phyloP scores from a whole-genome alignment of 371 early-diverging fungal genomes.

The Nematocida minor region DNA sequence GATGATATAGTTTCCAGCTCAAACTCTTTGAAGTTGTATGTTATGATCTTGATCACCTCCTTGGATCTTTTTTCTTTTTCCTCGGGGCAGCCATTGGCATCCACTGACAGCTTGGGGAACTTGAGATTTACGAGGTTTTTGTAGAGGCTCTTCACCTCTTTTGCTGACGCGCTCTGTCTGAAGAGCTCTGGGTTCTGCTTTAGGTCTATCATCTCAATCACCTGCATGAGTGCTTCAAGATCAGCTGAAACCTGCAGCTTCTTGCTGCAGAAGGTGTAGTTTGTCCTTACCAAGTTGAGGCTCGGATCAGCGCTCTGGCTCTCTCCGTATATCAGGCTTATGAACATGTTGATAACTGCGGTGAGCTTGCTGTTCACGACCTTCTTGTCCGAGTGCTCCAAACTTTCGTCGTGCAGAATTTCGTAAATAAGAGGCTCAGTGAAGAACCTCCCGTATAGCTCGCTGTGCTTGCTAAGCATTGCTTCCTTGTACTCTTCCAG shows the following conservation, averaged over 20 bases:
- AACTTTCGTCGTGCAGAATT: background rate
- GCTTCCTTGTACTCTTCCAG: background rate
- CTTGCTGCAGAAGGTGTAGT: background rate
- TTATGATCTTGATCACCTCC: background rate
- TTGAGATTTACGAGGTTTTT: background rate
- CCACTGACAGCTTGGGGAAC: background rate
- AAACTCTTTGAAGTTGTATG: conserved; percentile 10
- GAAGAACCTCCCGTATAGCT: background rate
- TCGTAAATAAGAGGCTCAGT: background rate
- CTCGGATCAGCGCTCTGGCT: background rate
- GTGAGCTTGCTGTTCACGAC: background rate
- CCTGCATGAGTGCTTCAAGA: conserved; percentile 24
- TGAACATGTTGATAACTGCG: background rate
- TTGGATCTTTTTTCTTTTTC: background rate
- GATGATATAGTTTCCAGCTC: conserved; percentile 9
- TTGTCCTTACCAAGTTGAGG: background rate
- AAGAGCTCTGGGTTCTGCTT: conserved; percentile 31
- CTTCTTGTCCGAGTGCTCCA: background rate
- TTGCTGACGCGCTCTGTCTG: conserved; percentile 31
- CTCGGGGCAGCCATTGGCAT: background rate
- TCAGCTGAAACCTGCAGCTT: background rate
- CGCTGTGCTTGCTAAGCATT: background rate
- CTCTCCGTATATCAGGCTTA: background rate
- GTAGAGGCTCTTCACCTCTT: background rate
- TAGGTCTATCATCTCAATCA: conserved; percentile 1